A percentile compares a stretch with the other conserved stretches of the same genome.
These are phyloP conservation scores for Arthrobotrys conoides DNA, from an alignment of 2,329 filamentous ascomycete species.

Conservation along the genomic window DNA sequence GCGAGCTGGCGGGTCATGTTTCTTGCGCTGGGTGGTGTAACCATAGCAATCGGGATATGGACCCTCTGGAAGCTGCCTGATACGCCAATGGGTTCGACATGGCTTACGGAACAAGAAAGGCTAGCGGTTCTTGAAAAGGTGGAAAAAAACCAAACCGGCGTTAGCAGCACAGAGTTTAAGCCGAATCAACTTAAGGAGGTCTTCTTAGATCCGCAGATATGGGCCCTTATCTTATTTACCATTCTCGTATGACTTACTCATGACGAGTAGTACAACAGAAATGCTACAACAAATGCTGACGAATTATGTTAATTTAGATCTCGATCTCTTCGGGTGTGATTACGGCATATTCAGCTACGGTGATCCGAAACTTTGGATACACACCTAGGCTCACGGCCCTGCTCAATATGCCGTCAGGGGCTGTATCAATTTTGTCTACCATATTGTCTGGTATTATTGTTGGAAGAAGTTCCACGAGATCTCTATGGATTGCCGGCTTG, in stretches of 20 bases:
- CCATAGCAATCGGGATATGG: slow-evolving; percentile 67
- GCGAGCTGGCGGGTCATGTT: slow-evolving; percentile 71
- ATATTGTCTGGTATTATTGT: slow-evolving; percentile 67
- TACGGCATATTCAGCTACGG: slow-evolving; percentile 72
- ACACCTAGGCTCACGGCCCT: slow-evolving; percentile 69
- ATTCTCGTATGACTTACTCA: slow-evolving; percentile 68
- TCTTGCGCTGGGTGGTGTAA: slow-evolving; percentile 70
- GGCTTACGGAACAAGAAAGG: slow-evolving; percentile 67
- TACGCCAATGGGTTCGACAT: slow-evolving; percentile 69
- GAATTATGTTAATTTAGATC: slow-evolving; percentile 64
- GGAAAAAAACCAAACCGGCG: slow-evolving; percentile 74
- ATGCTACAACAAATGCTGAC: slow-evolving; percentile 42
- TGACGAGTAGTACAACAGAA: slow-evolving; percentile 15
- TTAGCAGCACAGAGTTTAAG: slow-evolving; percentile 72
- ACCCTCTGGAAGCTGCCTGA: slow-evolving; percentile 70
- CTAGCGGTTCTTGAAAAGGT: slow-evolving; percentile 72
- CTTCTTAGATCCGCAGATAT: slow-evolving; percentile 71
- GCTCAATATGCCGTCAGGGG: slow-evolving; percentile 73
- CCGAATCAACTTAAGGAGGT: slow-evolving; percentile 71
- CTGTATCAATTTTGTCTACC: slow-evolving; percentile 71
- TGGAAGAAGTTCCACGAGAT: slow-evolving; percentile 45
- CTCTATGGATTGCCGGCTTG: slow-evolving; percentile 57
- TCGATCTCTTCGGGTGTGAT: slow-evolving; percentile 72
- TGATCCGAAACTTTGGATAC: slow-evolving; percentile 71
- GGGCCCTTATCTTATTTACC: slow-evolving; percentile 70